These are phyloP conservation scores for Russula foetens DNA, from an alignment of 768 basidiomycete genomes.

Conservation along the genomic window DNA sequence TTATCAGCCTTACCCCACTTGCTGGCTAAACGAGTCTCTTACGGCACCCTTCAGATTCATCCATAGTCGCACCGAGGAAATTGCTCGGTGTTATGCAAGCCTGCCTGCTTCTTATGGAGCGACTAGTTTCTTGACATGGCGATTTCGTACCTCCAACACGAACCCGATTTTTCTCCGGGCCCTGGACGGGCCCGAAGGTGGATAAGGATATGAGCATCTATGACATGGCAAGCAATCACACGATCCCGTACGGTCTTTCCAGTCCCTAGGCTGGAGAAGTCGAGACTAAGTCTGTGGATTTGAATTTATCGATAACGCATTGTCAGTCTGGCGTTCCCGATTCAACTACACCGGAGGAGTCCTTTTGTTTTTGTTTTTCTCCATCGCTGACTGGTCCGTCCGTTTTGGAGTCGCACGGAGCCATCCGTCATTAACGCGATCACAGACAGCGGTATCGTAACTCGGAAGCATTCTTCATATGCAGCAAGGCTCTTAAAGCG, in stretches of 20 bases:
- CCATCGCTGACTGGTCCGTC: neutral
- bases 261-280: neutral
- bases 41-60: neutral
- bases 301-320: neutral
- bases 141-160: neutral
- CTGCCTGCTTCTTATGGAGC: neutral
- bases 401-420: neutral
- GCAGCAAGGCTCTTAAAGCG: neutral
- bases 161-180: neutral
- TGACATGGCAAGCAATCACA: neutral
- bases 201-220: neutral
- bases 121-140: neutral
- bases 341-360: neutral
- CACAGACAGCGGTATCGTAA: neutral
- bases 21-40: neutral
- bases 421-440: slow-evolving; percentile 6
- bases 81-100: neutral
- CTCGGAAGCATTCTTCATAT: neutral
- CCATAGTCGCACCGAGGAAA: neutral
- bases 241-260: neutral
- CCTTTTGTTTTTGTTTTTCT: neutral
- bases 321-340: neutral
- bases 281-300: neutral
- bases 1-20: neutral
- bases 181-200: neutral